A percentile compares a stretch with the other conserved stretches of the same genome.
Evolutionary conservation across 805 yeast species (phyloP).

Genomic region (Candida endomychidarum): DNA sequence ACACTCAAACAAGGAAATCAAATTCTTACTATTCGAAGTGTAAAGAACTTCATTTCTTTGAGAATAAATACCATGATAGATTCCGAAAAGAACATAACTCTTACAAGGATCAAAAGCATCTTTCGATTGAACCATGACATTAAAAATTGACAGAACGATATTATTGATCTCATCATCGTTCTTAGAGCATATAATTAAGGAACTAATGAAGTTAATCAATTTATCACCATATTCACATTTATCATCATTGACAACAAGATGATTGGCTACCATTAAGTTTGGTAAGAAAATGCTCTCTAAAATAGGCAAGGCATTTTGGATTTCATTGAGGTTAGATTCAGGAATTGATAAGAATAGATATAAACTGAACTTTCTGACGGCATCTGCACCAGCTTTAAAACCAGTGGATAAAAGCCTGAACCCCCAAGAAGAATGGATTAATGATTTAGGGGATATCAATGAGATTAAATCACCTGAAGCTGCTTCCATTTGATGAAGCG

Average conservation of each 20-base stretch:
- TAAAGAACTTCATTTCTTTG: conserved; percentile 22
- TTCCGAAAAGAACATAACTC: conserved; percentile 57
- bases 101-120: conserved; percentile 70
- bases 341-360: conserved; percentile 56
- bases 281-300: conserved; percentile 55
- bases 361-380: conserved; percentile 65
- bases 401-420: conserved; percentile 74
- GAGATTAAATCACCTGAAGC: conserved; percentile 62
- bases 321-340: conserved; percentile 36
- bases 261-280: conserved; percentile 60
- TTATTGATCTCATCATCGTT: conserved; percentile 24
- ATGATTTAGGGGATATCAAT: conserved; percentile 49
- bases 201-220: conserved; percentile 46
- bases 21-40: conserved; percentile 22
- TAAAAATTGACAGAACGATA: conserved; percentile 33
- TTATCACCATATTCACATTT: conserved; percentile 60
- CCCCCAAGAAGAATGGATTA: conserved; percentile 70
- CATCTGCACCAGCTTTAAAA: conserved; percentile 70
- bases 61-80: conserved; percentile 60
- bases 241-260: conserved; percentile 47
- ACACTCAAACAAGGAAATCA: conserved; percentile 32
- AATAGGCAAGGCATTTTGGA: conserved; percentile 38
- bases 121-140: conserved; percentile 46
- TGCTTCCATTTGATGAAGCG: conserved; percentile 82
- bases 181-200: conserved; percentile 30